Conservation (phyloP, 768 basidiomycete species). For the Xerocomellus intermedius region DNA sequence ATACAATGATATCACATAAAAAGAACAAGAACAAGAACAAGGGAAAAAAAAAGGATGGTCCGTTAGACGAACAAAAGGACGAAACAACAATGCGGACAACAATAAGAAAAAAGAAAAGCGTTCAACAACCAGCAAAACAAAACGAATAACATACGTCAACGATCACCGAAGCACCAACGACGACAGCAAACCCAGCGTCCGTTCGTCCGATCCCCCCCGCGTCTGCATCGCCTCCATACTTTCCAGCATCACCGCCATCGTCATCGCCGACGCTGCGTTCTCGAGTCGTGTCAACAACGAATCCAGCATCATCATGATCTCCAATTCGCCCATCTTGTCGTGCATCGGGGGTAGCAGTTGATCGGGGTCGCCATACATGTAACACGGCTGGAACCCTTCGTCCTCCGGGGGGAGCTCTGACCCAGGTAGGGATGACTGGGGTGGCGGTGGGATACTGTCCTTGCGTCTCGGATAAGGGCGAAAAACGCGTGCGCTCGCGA, state of each 20-base stretch:
- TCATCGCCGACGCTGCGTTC: conserved; percentile 53
- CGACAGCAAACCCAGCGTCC: conserved; percentile 46
- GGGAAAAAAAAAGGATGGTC: not conserved
- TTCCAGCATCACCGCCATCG: conserved; percentile 9
- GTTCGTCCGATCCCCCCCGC: conserved; percentile 44
- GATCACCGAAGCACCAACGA: conserved; percentile 30
- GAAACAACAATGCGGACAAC: not conserved
- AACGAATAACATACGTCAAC: conserved; percentile 1
- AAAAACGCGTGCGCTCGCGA: conserved; percentile 63
- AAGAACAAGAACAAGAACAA: not conserved
- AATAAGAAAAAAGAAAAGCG: not conserved
- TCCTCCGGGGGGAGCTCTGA: conserved; percentile 18
- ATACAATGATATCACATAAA: conserved; percentile 1
- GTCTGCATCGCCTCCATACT: conserved; percentile 35
- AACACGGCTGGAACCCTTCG: conserved; percentile 30
- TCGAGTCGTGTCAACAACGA: conserved; percentile 73
- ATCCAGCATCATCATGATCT: conserved; percentile 74
- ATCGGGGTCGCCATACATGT: conserved; percentile 58
- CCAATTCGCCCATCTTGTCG: conserved; percentile 68
- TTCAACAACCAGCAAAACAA: not conserved
- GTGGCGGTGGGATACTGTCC: conserved; percentile 24
- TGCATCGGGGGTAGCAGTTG: conserved; percentile 66
- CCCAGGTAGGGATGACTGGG: conserved; percentile 4
- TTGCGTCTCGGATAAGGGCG: conserved; percentile 38
- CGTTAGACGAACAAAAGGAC: not conserved